Percentiles rank a stretch among this genome's conserved stretches.
These are phyloP conservation scores for Mytilinidion resinicola DNA, from an alignment of 495 filamentous ascomycete species.

Conservation along the genomic window DNA sequence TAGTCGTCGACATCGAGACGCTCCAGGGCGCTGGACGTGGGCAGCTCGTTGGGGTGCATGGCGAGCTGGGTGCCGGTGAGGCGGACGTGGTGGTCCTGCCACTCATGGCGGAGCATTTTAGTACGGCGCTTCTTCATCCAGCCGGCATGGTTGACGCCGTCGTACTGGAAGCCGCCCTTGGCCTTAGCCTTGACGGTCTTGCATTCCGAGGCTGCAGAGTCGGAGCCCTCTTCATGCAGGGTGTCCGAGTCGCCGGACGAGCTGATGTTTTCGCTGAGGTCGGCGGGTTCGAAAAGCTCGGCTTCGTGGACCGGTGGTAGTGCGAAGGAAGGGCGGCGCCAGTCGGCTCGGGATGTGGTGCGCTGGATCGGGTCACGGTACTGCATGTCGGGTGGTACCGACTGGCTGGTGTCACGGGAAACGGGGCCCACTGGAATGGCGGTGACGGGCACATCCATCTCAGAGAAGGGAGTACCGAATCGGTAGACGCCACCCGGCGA, in stretches of 20 bases:
- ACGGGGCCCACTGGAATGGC: slow-evolving; percentile 62
- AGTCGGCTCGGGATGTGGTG: slow-evolving; percentile 38
- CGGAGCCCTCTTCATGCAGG: slow-evolving; percentile 17
- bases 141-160: slow-evolving; percentile 60
- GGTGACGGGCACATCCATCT: slow-evolving; percentile 83
- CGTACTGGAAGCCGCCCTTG: slow-evolving; percentile 21
- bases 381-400: slow-evolving; percentile 88
- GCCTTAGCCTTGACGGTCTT: slow-evolving; percentile 6
- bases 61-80: slow-evolving; percentile 76
- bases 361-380: slow-evolving; percentile 54
- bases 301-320: slow-evolving; percentile 51
- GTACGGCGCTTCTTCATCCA: slow-evolving; percentile 95
- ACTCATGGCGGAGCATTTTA: slow-evolving; percentile 82
- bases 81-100: slow-evolving; percentile 84
- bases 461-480: slow-evolving; percentile 75
- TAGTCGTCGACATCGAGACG: slow-evolving; percentile 94
- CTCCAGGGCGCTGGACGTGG: slow-evolving; percentile 57
- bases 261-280: slow-evolving; percentile 1
- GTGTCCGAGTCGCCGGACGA: slow-evolving; percentile 11
- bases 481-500: slow-evolving; percentile 53
- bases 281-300: slow-evolving; percentile 38
- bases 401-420: slow-evolving; percentile 68
- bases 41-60: slow-evolving; percentile 65
- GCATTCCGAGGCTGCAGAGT: slow-evolving; percentile 9
- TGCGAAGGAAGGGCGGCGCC: slow-evolving; percentile 51